Evolutionary conservation across 2,329 filamentous ascomycete genomes (phyloP).

Genomic region (Didymella segeticola): DNA sequence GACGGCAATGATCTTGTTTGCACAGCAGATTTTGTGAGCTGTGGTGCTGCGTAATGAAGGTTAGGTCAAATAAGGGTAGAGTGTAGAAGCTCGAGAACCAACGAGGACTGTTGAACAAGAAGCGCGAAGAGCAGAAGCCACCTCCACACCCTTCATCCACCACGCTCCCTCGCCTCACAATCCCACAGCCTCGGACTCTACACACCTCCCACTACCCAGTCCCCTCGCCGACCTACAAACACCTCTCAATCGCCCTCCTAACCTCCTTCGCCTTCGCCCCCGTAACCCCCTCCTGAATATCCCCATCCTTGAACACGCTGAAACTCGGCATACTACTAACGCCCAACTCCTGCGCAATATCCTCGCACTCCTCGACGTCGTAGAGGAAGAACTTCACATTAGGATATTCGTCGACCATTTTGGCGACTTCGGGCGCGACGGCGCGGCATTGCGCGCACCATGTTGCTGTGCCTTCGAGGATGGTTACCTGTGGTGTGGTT

Average conservation of each 20-base stretch:
- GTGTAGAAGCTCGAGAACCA: too few relatives aligned
- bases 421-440: conserved; percentile 37
- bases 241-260: conserved; percentile 32
- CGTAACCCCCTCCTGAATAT: conserved; percentile 35
- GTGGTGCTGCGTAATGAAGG: too few relatives aligned
- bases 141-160: too few relatives aligned
- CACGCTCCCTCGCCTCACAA: too few relatives aligned
- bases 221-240: conserved; percentile 27
- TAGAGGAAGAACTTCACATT: conserved; percentile 38
- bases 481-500: conserved; percentile 24
- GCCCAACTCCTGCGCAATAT: conserved; percentile 41
- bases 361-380: conserved; percentile 40
- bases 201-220: too few relatives aligned
- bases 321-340: conserved; percentile 38
- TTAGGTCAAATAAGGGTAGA: too few relatives aligned
- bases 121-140: too few relatives aligned
- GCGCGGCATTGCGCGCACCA: conserved; percentile 40
- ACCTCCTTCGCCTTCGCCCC: conserved; percentile 31
- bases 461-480: conserved; percentile 41
- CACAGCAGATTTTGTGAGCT: too few relatives aligned
- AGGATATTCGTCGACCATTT: conserved; percentile 31
- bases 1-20: too few relatives aligned
- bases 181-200: too few relatives aligned
- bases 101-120: too few relatives aligned
- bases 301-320: conserved; percentile 39